Evolutionary conservation across 148 eudicot species (phyloP), one percentile per base, ranked within the genome.

Genomic region (Selenicereus undatus): DNA sequence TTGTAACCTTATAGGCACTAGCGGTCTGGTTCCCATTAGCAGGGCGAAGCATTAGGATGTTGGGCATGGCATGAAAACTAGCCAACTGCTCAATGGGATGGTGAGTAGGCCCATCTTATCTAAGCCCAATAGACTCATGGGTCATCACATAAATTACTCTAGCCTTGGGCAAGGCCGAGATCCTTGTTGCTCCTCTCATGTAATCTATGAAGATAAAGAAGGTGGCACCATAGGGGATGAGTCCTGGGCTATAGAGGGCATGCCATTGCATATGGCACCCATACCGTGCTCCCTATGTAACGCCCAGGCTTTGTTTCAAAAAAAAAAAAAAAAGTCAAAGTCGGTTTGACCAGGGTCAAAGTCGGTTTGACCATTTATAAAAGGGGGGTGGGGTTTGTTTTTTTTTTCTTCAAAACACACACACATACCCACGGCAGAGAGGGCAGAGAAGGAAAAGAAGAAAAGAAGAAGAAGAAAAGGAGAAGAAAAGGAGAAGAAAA

Each of bases 201-300:
- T 91, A 91, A 78, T 91, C 93, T 9, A 90, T 91, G 90, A 91
- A 89, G 45, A 91, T 90, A 58, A 91, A 91, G 88, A 91, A 91
- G 82, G 93, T 91, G 16, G 91, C 90, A 78, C 93, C 89, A 80
- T 91, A 91, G 66, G 93, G 93, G 79, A 91, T 76, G 42, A 89
- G 82, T 2, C 91, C 91, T 11, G 90, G 89, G 81, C 88, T 82
- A 86, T 91, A 91, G 74, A 85, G 93, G 74, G 89, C 89, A 91
- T 91, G 32, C 93, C 93, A n/a, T 91, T 91, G 81, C 91, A 89
- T 56, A 91, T 89, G 83, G 89, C 93, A 36, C 93, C 93, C 91
- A 89, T 91, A 35, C 91, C 89, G 21, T 91, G 93, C 58, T 91
- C n/a, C n/a, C n/a, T n/a, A n/a, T n/a, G n/a, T n/a, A n/a, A n/a